These are phyloP conservation scores for Tinospora cordifolia DNA, from an alignment of 164 flowering plant genomes.

Conservation along the genomic window DNA sequence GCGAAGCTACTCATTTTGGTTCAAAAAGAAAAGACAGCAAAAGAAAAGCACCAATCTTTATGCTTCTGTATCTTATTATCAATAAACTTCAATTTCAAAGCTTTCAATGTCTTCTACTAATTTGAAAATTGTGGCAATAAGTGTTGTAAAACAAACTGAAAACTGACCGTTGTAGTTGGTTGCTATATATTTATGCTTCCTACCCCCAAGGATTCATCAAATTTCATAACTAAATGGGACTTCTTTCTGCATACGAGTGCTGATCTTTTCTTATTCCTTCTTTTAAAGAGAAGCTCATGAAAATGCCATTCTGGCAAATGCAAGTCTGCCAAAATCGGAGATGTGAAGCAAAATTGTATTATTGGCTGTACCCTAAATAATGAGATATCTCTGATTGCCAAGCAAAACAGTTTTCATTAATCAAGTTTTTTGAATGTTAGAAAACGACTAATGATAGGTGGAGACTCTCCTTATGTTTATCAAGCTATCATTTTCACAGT, in stretches of 20 bases:
- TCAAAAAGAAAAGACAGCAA: neutral
- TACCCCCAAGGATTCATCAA: neutral
- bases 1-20: neutral
- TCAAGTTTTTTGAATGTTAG: no score
- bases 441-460: no score
- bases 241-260: neutral
- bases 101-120: neutral
- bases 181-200: neutral
- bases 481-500: no score
- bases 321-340: neutral
- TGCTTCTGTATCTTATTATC: neutral
- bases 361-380: neutral
- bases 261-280: neutral
- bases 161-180: neutral
- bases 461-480: no score
- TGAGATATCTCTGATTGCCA: no score
- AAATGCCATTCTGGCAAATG: neutral
- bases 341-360: neutral
- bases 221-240: neutral
- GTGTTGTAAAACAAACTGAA: neutral
- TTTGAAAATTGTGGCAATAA: neutral
- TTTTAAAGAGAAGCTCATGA: neutral
- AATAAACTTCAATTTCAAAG: neutral
- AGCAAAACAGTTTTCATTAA: no score
- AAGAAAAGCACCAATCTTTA: neutral